phyloP scores from a whole-genome alignment of 2,329 filamentous ascomycete species.

The Paracoccidioides brasiliensis region DNA sequence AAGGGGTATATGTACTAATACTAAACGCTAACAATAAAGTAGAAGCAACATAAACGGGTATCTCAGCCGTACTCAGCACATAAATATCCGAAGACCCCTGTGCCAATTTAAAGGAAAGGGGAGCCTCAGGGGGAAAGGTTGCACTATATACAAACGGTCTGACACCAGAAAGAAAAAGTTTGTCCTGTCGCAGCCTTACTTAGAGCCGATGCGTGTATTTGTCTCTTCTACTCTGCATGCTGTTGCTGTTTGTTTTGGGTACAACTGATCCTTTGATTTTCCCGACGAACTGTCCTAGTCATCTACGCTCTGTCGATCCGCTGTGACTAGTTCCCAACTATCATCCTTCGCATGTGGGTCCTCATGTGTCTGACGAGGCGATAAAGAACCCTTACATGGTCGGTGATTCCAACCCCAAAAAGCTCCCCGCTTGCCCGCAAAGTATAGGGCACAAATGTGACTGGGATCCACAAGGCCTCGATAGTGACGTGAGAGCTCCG shows the following conservation, averaged over 20 bases:
- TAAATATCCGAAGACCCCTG: too few relatives aligned
- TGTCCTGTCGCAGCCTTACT: background rate
- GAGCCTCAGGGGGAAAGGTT: too few relatives aligned
- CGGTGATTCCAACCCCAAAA: slow-evolving; percentile 1
- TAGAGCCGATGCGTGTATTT: background rate
- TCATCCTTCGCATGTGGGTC: background rate
- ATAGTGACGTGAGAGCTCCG: slow-evolving; percentile 4
- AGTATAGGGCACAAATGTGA: slow-evolving; percentile 4
- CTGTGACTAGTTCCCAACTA: background rate
- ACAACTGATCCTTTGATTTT: background rate
- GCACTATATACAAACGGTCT: too few relatives aligned
- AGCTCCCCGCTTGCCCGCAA: background rate
- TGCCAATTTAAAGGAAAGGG: too few relatives aligned
- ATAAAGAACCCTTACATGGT: background rate
- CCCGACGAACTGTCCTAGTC: background rate
- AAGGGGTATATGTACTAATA: too few relatives aligned
- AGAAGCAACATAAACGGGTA: background rate
- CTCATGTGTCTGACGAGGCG: background rate
- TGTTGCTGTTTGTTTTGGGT: background rate
- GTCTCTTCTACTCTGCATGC: background rate
- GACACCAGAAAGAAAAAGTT: background rate
- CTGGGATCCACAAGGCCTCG: slow-evolving; percentile 4
- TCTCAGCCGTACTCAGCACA: background rate
- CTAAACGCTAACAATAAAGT: background rate
- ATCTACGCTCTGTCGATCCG: background rate